These are phyloP conservation scores for Cordyceps farinosa DNA, from an alignment of 2,329 filamentous ascomycete genomes.

Conservation along the genomic window DNA sequence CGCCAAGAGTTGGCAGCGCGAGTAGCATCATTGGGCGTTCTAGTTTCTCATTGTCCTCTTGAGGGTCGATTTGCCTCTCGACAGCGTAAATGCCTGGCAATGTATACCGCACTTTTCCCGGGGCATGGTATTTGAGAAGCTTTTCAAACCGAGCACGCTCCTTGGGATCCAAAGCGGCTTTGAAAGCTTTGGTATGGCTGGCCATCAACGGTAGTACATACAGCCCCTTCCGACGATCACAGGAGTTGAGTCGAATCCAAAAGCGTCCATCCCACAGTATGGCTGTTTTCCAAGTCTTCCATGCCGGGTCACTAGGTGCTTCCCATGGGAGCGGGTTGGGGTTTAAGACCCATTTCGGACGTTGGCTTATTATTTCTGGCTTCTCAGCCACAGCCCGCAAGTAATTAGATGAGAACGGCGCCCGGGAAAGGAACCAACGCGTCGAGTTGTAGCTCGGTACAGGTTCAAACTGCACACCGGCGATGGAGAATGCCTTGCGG, in stretches of 20 bases:
- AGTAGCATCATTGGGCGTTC: constrained; percentile 37
- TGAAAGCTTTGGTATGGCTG: constrained; percentile 46
- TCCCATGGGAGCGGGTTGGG: constrained; percentile 20
- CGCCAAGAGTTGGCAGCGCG: constrained; percentile 50
- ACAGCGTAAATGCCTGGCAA: constrained; percentile 52
- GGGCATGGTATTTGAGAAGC: constrained; percentile 47
- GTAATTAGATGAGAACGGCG: constrained; percentile 41
- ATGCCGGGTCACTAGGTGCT: constrained; percentile 28
- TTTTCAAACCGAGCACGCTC: constrained; percentile 35
- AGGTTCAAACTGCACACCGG: constrained; percentile 38
- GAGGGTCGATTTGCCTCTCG: constrained; percentile 24
- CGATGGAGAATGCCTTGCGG: constrained; percentile 41
- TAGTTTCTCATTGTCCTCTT: background rate
- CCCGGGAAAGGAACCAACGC: constrained; percentile 45
- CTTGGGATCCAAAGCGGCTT: constrained; percentile 37
- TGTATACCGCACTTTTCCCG: constrained; percentile 53
- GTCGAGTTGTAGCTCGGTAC: constrained; percentile 21
- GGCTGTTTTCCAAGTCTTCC: constrained; percentile 33
- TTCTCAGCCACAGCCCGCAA: constrained; percentile 16
- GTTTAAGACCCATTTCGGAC: background rate
- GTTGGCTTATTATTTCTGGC: background rate
- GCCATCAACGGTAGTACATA: constrained; percentile 44
- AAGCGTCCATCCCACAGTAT: constrained; percentile 58
- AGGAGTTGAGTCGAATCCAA: constrained; percentile 52
- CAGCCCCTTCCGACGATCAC: constrained; percentile 38